phyloP scores from a whole-genome alignment of 768 basidiomycete species.

The Calocera viscosa region DNA sequence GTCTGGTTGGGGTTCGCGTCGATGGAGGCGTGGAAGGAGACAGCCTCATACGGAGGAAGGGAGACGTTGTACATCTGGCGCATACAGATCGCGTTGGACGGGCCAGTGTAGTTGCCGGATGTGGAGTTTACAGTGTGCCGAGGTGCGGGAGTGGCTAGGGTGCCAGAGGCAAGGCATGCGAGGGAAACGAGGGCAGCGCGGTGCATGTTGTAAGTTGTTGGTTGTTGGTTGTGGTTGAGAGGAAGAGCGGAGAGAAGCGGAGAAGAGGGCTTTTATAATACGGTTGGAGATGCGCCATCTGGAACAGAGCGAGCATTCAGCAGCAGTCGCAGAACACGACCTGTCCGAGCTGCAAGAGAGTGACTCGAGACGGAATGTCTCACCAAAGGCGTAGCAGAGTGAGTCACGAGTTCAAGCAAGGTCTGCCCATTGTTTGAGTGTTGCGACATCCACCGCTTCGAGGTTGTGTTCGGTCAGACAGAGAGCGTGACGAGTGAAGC shows the following conservation, averaged over 20 bases:
- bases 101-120: background rate
- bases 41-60: background rate
- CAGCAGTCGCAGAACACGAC: too few species aligned
- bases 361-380: too few species aligned
- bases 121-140: background rate
- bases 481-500: too few species aligned
- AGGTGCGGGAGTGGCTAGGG: background rate
- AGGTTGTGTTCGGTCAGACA: too few species aligned
- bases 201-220: background rate
- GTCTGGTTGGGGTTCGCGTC: slow-evolving; percentile 12
- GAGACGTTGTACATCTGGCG: slow-evolving; percentile 9
- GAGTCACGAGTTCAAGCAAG: too few species aligned
- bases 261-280: background rate
- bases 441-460: too few species aligned
- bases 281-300: too few species aligned
- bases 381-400: too few species aligned
- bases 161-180: background rate
- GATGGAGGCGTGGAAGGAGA: background rate
- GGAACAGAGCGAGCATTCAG: too few species aligned
- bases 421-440: too few species aligned
- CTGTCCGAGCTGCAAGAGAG: too few species aligned
- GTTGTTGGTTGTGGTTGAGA: background rate
- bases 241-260: background rate
- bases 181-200: background rate
- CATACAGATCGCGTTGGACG: slow-evolving; percentile 7